phyloP scores from a whole-genome alignment of 768 basidiomycete genomes.

The Royoungia palumana region DNA sequence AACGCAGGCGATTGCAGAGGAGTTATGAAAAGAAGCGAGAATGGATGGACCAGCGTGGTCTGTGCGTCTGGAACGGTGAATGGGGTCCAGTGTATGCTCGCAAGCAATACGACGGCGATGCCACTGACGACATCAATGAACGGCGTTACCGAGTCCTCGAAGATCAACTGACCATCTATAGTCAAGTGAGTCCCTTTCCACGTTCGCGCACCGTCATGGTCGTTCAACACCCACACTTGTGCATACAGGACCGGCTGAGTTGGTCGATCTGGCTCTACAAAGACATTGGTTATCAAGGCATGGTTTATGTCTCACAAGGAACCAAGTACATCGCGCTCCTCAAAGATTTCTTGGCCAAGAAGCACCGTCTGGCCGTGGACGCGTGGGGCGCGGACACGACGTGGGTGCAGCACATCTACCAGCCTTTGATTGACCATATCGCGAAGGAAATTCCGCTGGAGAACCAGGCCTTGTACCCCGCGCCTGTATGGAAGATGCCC shows the following conservation, averaged over 20 bases:
- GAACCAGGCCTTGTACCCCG: constrained; percentile 57
- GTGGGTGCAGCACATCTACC: constrained; percentile 54
- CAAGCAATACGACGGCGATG: constrained; percentile 52
- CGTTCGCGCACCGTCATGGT: not conserved
- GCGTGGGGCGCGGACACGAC: constrained; percentile 73
- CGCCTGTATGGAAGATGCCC: constrained; percentile 59
- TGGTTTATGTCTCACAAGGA: constrained; percentile 68
- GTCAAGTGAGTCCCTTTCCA: constrained; percentile 37
- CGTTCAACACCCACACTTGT: not conserved
- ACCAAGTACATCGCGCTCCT: constrained; percentile 73
- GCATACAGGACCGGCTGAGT: constrained; percentile 52
- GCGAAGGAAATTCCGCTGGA: constrained; percentile 48
- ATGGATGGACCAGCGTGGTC: constrained; percentile 67
- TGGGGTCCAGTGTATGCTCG: constrained; percentile 82
- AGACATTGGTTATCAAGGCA: constrained; percentile 83
- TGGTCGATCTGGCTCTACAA: constrained; percentile 92
- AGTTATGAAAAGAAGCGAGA: constrained; percentile 72
- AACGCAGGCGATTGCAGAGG: constrained; percentile 47
- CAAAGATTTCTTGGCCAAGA: constrained; percentile 67
- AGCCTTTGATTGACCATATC: constrained; percentile 64
- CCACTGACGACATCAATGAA: constrained; percentile 65
- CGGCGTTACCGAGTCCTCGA: constrained; percentile 61
- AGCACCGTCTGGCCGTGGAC: constrained; percentile 73
- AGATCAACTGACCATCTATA: constrained; percentile 73
- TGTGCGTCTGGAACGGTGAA: constrained; percentile 79